Evolutionary conservation across 78 protist species (phyloP).

Genomic region (Trichosphaerium sp.): DNA sequence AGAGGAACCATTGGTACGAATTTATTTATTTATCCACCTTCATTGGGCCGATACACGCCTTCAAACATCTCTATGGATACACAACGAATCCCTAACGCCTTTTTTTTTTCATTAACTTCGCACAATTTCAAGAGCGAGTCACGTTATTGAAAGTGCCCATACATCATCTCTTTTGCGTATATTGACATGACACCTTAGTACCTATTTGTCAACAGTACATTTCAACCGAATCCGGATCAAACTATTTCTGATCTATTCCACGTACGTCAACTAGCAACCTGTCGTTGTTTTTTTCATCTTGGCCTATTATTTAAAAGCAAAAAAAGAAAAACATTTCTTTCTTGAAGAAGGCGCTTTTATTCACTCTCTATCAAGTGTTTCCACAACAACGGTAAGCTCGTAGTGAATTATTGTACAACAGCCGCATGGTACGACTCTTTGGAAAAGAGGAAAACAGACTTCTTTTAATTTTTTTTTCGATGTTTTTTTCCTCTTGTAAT

Average conservation of each 20-base stretch:
- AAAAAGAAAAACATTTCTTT: background rate
- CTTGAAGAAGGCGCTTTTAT: background rate
- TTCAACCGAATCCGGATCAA: conserved; percentile 15
- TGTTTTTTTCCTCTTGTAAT: no score
- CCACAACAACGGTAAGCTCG: background rate
- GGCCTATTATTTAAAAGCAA: background rate
- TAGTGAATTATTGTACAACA: conserved; percentile 11
- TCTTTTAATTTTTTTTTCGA: no score
- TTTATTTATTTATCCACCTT: no score
- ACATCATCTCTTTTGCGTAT: background rate
- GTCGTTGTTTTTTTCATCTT: background rate
- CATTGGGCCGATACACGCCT: no score
- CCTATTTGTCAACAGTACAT: conserved; percentile 14
- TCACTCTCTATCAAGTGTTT: background rate
- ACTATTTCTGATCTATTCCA: conserved; percentile 7
- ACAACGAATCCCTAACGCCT: no score
- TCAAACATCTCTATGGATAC: no score
- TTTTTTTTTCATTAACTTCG: background rate
- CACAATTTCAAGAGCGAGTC: background rate
- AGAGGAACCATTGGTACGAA: conserved; percentile 2
- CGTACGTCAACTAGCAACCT: background rate
- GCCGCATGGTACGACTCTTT: no score
- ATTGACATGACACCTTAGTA: background rate
- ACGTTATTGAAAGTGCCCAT: background rate
- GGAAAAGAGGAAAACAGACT: no score